Evolutionary conservation across 305 asterid species (phyloP), one percentile per base, ranked within the genome.

Genomic region (Rubia tinctorum): DNA sequence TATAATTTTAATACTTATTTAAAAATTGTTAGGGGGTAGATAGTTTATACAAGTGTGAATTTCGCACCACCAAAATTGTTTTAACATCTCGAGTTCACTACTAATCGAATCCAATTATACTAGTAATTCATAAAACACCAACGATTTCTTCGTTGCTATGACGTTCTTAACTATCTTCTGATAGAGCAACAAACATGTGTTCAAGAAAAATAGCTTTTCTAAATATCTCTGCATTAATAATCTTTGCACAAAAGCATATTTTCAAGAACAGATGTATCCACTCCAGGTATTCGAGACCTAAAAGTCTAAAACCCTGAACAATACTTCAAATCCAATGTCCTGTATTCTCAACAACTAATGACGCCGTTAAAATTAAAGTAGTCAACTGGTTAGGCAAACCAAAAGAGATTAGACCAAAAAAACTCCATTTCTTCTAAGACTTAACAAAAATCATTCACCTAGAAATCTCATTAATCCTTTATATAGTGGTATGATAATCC

Each of bases 321-420:
- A 63, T 73, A 74, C 83, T 80, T 76, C 68, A 80, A 40, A 74
- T 8, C 66, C 84, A 88, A 84, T 11, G 80, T 78, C 91, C 76
- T 49, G 70, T 63, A n/a, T 69, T 69, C 62, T 59, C 62, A 49
- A 68, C 72, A 27, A 49, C 73, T 47, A 30, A 69, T 69, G 45
- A 4, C 27, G 14, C 20, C 9, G 13, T 37, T 61, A 61, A 53
- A 53, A 53, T 53, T 17, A 40, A 45, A 71, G 73, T 62, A 44
- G 62, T 78, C 75, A 68, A 71, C 74, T 73, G 78, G 79, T 69
- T 69, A 69, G 73, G 45, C 73, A 47, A 69, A 69, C 73, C 43
- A 69, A 8, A 30, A 25, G 18, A 30, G 1, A 69, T 47, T 73
- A 82, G 56, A 49, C 55, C n/a, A 49, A 14, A 49, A 14, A 49